Evolutionary conservation across 306 rosid genomes (phyloP).

Genomic region (Dicorynia guianensis): DNA sequence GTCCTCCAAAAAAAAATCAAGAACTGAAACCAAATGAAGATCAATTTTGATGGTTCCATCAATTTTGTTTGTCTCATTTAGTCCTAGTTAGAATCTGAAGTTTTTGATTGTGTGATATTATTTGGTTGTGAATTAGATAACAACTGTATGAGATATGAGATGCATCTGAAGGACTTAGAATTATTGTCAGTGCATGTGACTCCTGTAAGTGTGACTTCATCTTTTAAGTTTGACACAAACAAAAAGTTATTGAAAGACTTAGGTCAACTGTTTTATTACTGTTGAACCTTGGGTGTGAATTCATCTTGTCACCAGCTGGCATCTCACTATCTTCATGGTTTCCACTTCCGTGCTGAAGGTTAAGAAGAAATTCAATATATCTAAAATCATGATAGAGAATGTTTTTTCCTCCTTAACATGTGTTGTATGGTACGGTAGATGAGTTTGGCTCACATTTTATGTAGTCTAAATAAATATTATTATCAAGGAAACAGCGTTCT

Average conservation of each 20-base stretch:
- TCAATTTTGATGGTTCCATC: background rate
- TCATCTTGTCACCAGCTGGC: background rate
- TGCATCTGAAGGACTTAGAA: background rate
- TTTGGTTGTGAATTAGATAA: constrained; percentile 8
- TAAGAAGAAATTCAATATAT: no score
- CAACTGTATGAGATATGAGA: background rate
- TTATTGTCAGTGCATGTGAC: background rate
- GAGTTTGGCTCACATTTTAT: background rate
- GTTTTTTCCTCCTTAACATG: no score
- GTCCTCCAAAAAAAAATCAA: no score
- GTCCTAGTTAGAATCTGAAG: background rate
- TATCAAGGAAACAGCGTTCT: no score
- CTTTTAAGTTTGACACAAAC: background rate
- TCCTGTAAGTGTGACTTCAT: background rate
- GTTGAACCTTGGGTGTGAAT: background rate
- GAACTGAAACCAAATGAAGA: background rate
- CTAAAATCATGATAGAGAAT: no score
- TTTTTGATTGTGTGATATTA: background rate
- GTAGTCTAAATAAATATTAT: no score
- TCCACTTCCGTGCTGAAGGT: no score
- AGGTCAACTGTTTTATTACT: no score
- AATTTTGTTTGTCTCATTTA: background rate
- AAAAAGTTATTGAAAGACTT: background rate
- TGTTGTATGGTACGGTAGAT: background rate
- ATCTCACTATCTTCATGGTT: background rate